Conservation (phyloP, 2,329 filamentous ascomycete species). For the Cladophialophora bantiana region DNA sequence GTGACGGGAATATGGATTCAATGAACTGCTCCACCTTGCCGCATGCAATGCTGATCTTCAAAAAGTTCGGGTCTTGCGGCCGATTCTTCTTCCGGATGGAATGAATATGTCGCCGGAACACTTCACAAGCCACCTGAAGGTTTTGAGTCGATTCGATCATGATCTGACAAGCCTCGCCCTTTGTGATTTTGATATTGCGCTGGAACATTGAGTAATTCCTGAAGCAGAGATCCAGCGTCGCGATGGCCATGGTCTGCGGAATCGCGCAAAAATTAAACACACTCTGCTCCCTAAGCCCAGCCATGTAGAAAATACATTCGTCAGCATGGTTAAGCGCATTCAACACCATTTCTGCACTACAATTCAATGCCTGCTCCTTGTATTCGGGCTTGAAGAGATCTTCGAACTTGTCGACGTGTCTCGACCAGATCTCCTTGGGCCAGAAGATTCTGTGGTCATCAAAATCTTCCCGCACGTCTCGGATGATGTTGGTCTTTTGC, state of each 20-base stretch:
- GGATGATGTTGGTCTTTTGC: conserved; percentile 98
- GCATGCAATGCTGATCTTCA: conserved; percentile 89
- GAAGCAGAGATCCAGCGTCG: conserved; percentile 90
- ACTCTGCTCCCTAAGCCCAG: conserved; percentile 90
- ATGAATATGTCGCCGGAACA: conserved; percentile 79
- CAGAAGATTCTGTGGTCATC: conserved; percentile 90
- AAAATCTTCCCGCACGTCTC: conserved; percentile 89
- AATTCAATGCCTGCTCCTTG: conserved; percentile 77
- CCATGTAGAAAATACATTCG: conserved; percentile 97
- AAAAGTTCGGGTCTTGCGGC: conserved; percentile 87
- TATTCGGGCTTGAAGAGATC: conserved; percentile 87
- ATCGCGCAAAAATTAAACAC: conserved; percentile 99
- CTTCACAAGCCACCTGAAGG: conserved; percentile 77
- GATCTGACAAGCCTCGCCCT: conserved; percentile 87
- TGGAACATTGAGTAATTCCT: conserved; percentile 86
- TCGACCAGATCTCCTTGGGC: conserved; percentile 96
- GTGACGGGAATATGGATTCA: conserved; percentile 86
- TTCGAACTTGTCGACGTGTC: conserved; percentile 87
- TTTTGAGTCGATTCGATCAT: conserved; percentile 96
- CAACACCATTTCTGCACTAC: conserved; percentile 92
- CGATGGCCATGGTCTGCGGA: conserved; percentile 96
- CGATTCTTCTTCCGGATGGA: conserved; percentile 94
- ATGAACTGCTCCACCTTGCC: conserved; percentile 75
- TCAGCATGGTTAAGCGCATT: conserved; percentile 86
- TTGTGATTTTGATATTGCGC: conserved; percentile 93